Evolutionary conservation across 2,329 filamentous ascomycete species (phyloP).

Genomic region (Pseudogymnoascus sp.): DNA sequence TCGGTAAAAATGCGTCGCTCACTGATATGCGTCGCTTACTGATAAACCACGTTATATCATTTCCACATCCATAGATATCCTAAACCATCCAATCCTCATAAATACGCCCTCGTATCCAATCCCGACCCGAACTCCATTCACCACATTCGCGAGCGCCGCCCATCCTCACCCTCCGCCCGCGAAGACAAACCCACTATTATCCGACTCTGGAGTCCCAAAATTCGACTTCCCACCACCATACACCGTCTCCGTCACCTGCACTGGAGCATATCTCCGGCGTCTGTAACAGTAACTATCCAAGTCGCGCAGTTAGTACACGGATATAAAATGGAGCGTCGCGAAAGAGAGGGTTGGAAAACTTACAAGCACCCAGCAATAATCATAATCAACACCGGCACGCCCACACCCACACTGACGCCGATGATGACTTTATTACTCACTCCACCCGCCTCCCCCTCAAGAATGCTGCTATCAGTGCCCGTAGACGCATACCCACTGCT

Average conservation of each 20-base stretch:
- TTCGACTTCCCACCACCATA: not conserved
- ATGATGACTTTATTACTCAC: conserved; percentile 40
- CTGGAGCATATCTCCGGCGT: not conserved
- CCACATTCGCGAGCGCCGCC: not conserved
- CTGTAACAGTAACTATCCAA: not conserved
- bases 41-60: too few relatives aligned
- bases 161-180: not conserved
- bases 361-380: conserved; percentile 21
- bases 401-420: conserved; percentile 41
- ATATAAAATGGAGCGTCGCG: too few relatives aligned
- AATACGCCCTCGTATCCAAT: not conserved
- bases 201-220: not conserved
- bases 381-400: conserved; percentile 33
- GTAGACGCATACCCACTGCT: conserved; percentile 2
- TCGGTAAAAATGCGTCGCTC: too few relatives aligned
- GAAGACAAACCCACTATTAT: not conserved
- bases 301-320: not conserved
- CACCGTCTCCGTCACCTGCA: not conserved
- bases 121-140: not conserved
- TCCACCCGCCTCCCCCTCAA: conserved; percentile 27
- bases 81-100: not conserved
- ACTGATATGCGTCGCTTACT: too few relatives aligned
- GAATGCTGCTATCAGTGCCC: conserved; percentile 7
- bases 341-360: conserved; percentile 8
- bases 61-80: not conserved